Percentiles rank a stretch among this genome's conserved stretches.
Evolutionary conservation across 495 filamentous ascomycete species (phyloP).

Genomic region (Aspergillus ellipticus): DNA sequence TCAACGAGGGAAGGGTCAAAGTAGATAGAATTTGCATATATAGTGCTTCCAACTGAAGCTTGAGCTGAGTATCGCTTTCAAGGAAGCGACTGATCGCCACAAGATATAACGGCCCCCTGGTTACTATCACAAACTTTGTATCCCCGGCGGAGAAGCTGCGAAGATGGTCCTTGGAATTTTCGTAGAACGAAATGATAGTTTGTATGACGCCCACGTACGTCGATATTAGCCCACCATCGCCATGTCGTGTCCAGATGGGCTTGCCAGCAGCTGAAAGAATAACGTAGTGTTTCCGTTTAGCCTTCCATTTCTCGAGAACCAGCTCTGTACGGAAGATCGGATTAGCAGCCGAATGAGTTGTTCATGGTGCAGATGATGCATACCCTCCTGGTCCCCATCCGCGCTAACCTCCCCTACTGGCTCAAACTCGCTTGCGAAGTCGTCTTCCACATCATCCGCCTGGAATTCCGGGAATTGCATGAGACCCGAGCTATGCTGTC

Average conservation of each 20-base stretch:
- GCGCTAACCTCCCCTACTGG: conserved; percentile 62
- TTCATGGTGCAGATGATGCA: conserved; percentile 5
- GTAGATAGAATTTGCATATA: conserved; percentile 99
- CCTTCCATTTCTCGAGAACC: conserved; percentile 70
- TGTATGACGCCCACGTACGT: conserved; percentile 94
- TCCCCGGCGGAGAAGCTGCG: conserved; percentile 79
- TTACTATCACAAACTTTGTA: conserved; percentile 77
- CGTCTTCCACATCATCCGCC: conserved; percentile 51
- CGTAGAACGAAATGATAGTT: conserved; percentile 96
- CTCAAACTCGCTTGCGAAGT: conserved; percentile 76
- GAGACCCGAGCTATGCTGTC: conserved; percentile 28
- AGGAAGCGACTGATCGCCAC: conserved; percentile 87
- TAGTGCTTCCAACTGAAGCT: conserved; percentile 83
- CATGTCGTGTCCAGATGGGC: conserved; percentile 93
- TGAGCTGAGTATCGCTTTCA: conserved; percentile 86
- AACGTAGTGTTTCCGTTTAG: conserved; percentile 92
- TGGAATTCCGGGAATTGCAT: conserved; percentile 50
- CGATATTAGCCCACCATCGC: conserved; percentile 82
- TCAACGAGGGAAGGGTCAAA: conserved; percentile 83
- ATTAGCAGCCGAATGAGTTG: background rate
- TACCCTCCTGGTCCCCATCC: conserved; percentile 65
- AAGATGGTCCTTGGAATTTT: conserved; percentile 69
- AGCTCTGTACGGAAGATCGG: conserved; percentile 42
- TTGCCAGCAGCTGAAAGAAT: conserved; percentile 97
- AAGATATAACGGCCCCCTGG: conserved; percentile 82